Evolutionary conservation across 306 rosid genomes (phyloP).

Genomic region (Corylus heterophylla): DNA sequence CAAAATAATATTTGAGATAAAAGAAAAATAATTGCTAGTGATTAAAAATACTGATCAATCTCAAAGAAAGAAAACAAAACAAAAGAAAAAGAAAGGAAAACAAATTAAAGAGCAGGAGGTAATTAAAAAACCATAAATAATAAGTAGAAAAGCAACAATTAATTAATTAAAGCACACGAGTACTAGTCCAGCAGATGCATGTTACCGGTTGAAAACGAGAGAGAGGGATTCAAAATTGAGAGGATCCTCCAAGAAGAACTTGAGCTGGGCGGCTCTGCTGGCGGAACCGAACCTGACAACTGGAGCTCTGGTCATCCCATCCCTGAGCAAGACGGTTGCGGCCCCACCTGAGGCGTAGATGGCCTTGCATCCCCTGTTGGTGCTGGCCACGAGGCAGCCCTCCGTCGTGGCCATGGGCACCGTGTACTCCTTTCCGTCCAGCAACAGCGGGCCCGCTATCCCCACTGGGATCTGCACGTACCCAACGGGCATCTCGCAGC

Average conservation of each 20-base stretch:
- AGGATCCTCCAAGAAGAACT: constrained; percentile 70
- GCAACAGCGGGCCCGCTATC: constrained; percentile 74
- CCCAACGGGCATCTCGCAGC: constrained; percentile 96
- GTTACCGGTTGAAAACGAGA: constrained; percentile 60
- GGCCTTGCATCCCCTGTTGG: constrained; percentile 91
- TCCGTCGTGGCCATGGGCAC: constrained; percentile 96
- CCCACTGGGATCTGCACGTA: constrained; percentile 87
- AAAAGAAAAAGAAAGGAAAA: too few species aligned
- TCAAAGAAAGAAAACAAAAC: too few species aligned
- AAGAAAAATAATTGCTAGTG: too few species aligned
- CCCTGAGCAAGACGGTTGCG: constrained; percentile 57
- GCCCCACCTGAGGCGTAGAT: constrained; percentile 83
- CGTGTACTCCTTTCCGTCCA: constrained; percentile 67
- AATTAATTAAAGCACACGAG: too few species aligned
- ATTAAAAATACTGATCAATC: too few species aligned
- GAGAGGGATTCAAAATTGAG: constrained; percentile 60
- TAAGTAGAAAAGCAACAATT: too few species aligned
- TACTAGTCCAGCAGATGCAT: too few species aligned
- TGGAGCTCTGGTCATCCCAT: constrained; percentile 91
- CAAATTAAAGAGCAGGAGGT: too few species aligned
- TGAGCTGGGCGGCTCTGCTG: constrained; percentile 69
- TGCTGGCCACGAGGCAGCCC: constrained; percentile 80
- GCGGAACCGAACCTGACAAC: constrained; percentile 71
- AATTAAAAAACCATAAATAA: too few species aligned
- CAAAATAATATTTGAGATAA: too few species aligned